Evolutionary conservation across 768 basidiomycete genomes (phyloP).

Genomic region (Dictyophora rubrovolvata): DNA sequence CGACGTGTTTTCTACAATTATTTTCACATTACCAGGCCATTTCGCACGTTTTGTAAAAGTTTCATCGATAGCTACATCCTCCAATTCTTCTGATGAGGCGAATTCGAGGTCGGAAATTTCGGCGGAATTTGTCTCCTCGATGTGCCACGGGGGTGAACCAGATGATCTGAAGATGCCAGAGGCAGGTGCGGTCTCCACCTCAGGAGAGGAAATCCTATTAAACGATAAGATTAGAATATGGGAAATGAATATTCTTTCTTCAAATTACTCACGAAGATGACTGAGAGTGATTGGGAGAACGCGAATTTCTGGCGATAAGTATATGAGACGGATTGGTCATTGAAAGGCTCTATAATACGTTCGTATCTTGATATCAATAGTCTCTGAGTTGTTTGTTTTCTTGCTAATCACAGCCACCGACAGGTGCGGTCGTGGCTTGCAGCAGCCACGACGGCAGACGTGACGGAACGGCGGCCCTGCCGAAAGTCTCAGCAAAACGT

Average conservation of each 20-base stretch:
- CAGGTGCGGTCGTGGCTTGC: not conserved
- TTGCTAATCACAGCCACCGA: not conserved
- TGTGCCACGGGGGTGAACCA: constrained; percentile 69
- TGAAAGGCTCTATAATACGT: not conserved
- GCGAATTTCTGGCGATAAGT: constrained; percentile 78
- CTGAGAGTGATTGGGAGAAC: constrained; percentile 48
- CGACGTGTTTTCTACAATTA: constrained; percentile 77
- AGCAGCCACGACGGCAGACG: not conserved
- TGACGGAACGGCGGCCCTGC: not conserved
- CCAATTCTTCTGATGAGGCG: constrained; percentile 53
- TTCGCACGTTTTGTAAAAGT: constrained; percentile 59
- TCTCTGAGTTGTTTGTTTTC: not conserved
- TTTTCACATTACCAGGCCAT: constrained; percentile 84
- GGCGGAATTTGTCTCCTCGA: constrained; percentile 59
- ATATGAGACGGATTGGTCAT: constrained; percentile 79
- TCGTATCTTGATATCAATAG: not conserved
- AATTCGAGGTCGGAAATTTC: constrained; percentile 45
- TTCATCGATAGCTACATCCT: constrained; percentile 56
- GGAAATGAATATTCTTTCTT: constrained; percentile 14
- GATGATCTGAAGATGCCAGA: constrained; percentile 76
- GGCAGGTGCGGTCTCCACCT: constrained; percentile 72
- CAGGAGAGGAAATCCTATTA: constrained; percentile 19
- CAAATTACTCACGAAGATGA: constrained; percentile 1
- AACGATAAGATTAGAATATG: constrained; percentile 75
- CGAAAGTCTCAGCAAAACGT: not conserved